Percentiles rank a stretch among this genome's conserved stretches.
Evolutionary conservation across 768 basidiomycete genomes (phyloP).

Genomic region (Leccinum subgranulosum): DNA sequence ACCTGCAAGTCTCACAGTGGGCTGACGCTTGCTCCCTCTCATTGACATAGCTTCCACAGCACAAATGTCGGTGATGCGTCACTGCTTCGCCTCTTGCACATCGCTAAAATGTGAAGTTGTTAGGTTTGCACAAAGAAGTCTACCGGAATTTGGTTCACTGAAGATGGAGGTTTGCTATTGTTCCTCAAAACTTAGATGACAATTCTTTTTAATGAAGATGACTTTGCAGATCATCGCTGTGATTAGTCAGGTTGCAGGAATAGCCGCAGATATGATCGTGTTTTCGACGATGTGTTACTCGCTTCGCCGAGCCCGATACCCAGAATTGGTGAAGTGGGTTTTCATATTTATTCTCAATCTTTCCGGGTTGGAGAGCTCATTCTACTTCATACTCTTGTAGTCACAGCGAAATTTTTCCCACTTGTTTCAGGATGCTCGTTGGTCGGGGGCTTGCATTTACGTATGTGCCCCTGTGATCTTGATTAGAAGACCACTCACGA

Average conservation of each 20-base stretch:
- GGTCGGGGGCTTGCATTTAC: slow-evolving; percentile 23
- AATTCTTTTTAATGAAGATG: background rate
- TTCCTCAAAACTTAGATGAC: background rate
- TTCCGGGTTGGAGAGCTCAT: background rate
- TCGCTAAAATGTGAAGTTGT: slow-evolving; percentile 7
- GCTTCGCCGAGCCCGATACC: slow-evolving; percentile 16
- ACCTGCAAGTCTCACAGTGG: background rate
- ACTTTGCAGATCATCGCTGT: slow-evolving; percentile 11
- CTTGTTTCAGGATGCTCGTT: slow-evolving; percentile 1
- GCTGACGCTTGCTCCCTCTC: background rate
- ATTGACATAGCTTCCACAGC: slow-evolving; percentile 14
- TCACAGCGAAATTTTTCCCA: slow-evolving; percentile 3
- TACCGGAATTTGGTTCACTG: slow-evolving; percentile 18
- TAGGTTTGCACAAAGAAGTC: slow-evolving; percentile 20
- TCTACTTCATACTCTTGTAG: slow-evolving; percentile 7
- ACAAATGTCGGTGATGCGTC: slow-evolving; percentile 24
- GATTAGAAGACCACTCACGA: background rate
- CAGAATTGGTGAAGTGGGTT: slow-evolving; percentile 18
- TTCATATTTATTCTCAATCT: background rate
- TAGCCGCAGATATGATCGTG: slow-evolving; percentile 11
- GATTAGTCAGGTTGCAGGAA: slow-evolving; percentile 8
- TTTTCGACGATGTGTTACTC: slow-evolving; percentile 17
- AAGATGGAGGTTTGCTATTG: slow-evolving; percentile 19
- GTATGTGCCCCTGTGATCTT: slow-evolving; percentile 14
- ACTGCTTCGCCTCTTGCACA: background rate